Base-by-base conservation (phyloP, 2,329 filamentous ascomycete genomes). In the Pseudocercospora fijiensis region DNA sequence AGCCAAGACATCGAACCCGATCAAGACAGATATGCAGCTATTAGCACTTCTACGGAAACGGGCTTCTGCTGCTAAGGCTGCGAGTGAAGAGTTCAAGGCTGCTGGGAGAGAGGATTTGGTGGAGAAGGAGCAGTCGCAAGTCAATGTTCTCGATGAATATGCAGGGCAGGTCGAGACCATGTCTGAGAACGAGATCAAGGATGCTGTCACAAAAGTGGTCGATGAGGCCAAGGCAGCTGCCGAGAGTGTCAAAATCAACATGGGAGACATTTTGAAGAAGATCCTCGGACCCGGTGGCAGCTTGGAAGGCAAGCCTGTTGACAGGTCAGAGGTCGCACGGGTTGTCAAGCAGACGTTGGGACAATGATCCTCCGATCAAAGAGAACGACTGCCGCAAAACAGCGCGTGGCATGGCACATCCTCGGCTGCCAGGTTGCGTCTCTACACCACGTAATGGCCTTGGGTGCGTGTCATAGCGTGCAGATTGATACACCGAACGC, bases 1-100 rank as follows among this genome's bases (percentile, higher is more conserved):
- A 33, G 88, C 87, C 75, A 93, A 93, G 78, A 91, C 89, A 13
- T 74, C 83, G 43, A 81, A 79, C 43, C 90, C 90, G n/a, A 85
- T 93, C 72, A 81, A 80, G 60, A 90, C 86, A 22, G 90, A 94
- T 76, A 82, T 84, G 67, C 85, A 90, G 72, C 82, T 94, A 61
- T 84, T 92, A 27, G 79, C 82, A 7, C 80, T 93, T 56, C 82
- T 95, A 61, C 84, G 85, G 67, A 89, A 88, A 77, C 84, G 86
- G 58, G 83, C 85, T 22, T 83, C 84, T 49, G 80, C 83, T 1
- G 81, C 83, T 3, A 78, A 83, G 57, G 84, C 87, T 18, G 86
- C 90, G 0, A 82, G 81, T 16, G 80, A 80, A 37, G 88, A 92
- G 73, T 91, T 90, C 75, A 79, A 81, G 62, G 78, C 76, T 1